Percentiles rank a stretch among this genome's conserved stretches.
phyloP scores from a whole-genome alignment of 148 eudicot species.

The Bassia scoparia region DNA sequence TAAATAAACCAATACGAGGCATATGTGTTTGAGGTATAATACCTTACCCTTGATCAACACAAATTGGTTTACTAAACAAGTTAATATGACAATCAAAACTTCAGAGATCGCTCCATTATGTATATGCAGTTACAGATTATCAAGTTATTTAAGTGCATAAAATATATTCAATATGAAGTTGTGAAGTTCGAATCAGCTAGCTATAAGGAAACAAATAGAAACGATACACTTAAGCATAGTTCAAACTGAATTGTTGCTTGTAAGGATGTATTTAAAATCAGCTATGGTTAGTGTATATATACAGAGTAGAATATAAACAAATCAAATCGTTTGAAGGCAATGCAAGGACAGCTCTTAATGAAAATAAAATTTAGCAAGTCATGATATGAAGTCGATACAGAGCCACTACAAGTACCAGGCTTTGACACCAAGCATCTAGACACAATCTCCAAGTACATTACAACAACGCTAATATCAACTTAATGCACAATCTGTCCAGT shows the following conservation, averaged over 20 bases:
- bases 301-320: background rate
- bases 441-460: slow-evolving; percentile 78
- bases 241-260: background rate
- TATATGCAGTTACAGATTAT: background rate
- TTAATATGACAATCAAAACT: background rate
- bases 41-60: background rate
- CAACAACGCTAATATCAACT: slow-evolving; percentile 83
- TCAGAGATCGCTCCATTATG: background rate
- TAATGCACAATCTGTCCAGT: slow-evolving; percentile 89
- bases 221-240: background rate
- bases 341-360: slow-evolving; percentile 84
- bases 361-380: slow-evolving; percentile 92
- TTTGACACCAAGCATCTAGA: slow-evolving; percentile 84
- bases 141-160: background rate
- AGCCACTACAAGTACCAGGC: slow-evolving; percentile 94
- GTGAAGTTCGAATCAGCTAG: background rate
- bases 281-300: background rate
- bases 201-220: background rate
- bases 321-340: background rate
- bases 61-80: background rate
- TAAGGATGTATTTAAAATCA: background rate
- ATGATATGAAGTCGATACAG: slow-evolving; percentile 69
- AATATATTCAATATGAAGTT: background rate
- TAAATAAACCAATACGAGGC: background rate
- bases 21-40: background rate